phyloP scores from a whole-genome alignment of 2,329 filamentous ascomycete species.

The Lasiodiplodia gonubiensis region DNA sequence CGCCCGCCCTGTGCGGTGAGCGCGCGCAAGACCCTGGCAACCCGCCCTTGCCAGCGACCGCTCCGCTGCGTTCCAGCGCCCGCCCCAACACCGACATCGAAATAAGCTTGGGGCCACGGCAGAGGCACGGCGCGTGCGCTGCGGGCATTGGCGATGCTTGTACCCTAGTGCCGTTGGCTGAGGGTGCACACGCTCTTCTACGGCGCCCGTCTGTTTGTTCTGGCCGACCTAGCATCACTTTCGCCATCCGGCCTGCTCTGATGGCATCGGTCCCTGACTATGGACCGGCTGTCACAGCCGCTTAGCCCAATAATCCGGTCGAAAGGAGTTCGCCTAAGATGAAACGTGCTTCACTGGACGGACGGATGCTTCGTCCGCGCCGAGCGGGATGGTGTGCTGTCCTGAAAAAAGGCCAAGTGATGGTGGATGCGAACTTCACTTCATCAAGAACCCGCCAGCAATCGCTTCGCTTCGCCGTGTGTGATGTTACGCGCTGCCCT shows the following conservation, averaged over 20 bases:
- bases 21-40: background rate
- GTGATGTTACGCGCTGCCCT: slow-evolving; percentile 14
- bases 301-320: background rate
- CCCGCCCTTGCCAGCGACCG: background rate
- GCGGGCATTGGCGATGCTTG: slow-evolving; percentile 16
- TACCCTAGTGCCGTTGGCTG: slow-evolving; percentile 5
- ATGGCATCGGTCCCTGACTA: background rate
- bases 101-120: slow-evolving; percentile 15
- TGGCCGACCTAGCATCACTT: background rate
- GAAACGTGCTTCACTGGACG: slow-evolving; percentile 5
- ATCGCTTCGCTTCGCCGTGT: background rate
- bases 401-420: background rate
- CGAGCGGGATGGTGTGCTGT: slow-evolving; percentile 6
- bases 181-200: background rate
- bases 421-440: background rate
- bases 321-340: background rate
- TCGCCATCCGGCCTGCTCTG: background rate
- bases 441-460: background rate
- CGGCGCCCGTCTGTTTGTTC: background rate
- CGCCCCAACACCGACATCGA: slow-evolving; percentile 16
- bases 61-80: background rate
- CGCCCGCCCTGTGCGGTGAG: slow-evolving; percentile 19
- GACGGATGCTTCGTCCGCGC: slow-evolving; percentile 10
- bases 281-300: background rate
- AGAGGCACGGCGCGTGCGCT: slow-evolving; percentile 19